Conservation (phyloP, 805 yeast genomes). For the Cyberlindnera mycetangii region DNA sequence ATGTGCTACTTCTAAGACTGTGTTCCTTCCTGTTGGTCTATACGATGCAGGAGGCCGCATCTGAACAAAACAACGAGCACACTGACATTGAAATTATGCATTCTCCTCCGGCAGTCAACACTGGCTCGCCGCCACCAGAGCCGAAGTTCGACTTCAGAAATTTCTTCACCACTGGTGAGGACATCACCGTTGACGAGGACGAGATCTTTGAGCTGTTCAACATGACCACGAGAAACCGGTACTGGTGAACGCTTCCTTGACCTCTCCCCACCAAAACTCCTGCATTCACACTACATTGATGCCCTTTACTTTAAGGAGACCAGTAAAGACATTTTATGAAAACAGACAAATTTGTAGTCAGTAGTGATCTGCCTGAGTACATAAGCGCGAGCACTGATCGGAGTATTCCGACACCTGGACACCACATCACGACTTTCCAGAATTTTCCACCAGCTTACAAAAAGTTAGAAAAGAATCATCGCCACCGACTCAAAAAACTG, state of each 20-base stretch:
- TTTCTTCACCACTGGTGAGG: slow-evolving; percentile 12
- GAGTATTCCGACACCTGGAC: slow-evolving; percentile 7
- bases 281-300: too few relatives aligned
- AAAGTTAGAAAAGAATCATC: not conserved
- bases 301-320: too few relatives aligned
- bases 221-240: slow-evolving; percentile 11
- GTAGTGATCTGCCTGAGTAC: not conserved
- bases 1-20: slow-evolving; percentile 12
- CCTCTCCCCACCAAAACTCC: too few relatives aligned
- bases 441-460: slow-evolving; percentile 5
- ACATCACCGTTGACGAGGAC: slow-evolving; percentile 11
- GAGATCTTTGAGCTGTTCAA: slow-evolving; percentile 15
- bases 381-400: not conserved
- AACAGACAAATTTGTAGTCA: not conserved
- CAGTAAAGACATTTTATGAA: not conserved
- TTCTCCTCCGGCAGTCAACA: not conserved
- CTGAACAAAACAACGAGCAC: not conserved
- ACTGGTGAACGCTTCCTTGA: not conserved
- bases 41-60: slow-evolving; percentile 4
- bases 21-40: slow-evolving; percentile 14
- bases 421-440: slow-evolving; percentile 7
- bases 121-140: not conserved
- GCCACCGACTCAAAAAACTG: not conserved
- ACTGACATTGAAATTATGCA: not conserved
- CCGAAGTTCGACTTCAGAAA: slow-evolving; percentile 13